Evolutionary conservation across 1,139 yeast genomes (phyloP).

Genomic region (Sugiyamaella sp.): DNA sequence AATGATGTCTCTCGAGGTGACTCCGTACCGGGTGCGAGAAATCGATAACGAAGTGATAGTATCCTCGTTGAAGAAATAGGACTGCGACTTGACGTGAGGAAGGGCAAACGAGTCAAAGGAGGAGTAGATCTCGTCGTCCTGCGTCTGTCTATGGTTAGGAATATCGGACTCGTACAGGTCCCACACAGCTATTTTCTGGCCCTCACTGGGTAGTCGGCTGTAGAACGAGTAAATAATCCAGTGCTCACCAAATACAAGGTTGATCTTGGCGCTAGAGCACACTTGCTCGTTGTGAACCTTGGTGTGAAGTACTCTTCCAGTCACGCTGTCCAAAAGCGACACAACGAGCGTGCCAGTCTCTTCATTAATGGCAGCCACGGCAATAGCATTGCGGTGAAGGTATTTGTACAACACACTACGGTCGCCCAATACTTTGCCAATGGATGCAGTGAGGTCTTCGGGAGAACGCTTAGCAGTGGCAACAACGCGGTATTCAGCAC

Average conservation of each 20-base stretch:
- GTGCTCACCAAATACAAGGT: slow-evolving; percentile 73
- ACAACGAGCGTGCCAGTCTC: slow-evolving; percentile 44
- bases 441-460: slow-evolving; percentile 56
- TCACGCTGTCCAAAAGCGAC: slow-evolving; percentile 64
- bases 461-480: slow-evolving; percentile 49
- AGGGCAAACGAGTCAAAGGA: slow-evolving; percentile 44
- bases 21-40: slow-evolving; percentile 71
- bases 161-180: slow-evolving; percentile 72
- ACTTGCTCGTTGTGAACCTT: slow-evolving; percentile 45
- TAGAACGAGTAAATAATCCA: slow-evolving; percentile 77
- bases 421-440: slow-evolving; percentile 71
- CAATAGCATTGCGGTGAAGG: slow-evolving; percentile 68
- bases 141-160: slow-evolving; percentile 49
- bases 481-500: slow-evolving; percentile 43
- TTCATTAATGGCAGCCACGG: slow-evolving; percentile 53
- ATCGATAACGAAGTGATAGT: slow-evolving; percentile 55
- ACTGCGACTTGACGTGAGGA: slow-evolving; percentile 55
- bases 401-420: slow-evolving; percentile 83
- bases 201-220: slow-evolving; percentile 53
- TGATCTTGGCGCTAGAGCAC: slow-evolving; percentile 46
- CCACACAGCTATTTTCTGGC: slow-evolving; percentile 66
- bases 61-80: slow-evolving; percentile 62
- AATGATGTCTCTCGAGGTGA: slow-evolving; percentile 70
- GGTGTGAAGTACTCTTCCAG: slow-evolving; percentile 65
- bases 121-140: slow-evolving; percentile 40